These are phyloP conservation scores for Pythium rishiriense DNA, from an alignment of 352 stramenopile genomes.

Conservation along the genomic window DNA sequence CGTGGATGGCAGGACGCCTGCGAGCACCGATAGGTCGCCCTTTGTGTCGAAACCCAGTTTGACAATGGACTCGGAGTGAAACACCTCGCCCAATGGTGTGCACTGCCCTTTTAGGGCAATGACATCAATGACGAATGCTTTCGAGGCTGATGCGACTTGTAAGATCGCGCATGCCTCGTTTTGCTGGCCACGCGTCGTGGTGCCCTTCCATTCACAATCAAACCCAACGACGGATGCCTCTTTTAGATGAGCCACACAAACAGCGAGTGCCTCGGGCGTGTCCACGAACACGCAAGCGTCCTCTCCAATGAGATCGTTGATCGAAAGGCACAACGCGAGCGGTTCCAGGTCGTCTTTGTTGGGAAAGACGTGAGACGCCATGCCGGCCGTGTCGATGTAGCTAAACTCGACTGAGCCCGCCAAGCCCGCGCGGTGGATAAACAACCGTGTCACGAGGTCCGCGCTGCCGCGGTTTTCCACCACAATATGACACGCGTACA, in stretches of 20 bases:
- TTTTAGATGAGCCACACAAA: constrained; percentile 47
- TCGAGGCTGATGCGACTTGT: constrained; percentile 60
- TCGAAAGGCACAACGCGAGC: constrained; percentile 46
- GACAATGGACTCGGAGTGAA: constrained; percentile 46
- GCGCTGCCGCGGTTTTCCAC: constrained; percentile 41
- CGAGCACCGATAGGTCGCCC: constrained; percentile 61
- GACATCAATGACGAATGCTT: constrained; percentile 71
- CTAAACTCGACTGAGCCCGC: constrained; percentile 35
- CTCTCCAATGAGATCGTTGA: constrained; percentile 42
- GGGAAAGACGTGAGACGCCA: constrained; percentile 23
- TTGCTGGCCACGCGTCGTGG: constrained; percentile 23
- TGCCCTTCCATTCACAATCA: constrained; percentile 78
- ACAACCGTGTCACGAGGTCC: constrained; percentile 50
- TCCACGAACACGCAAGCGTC: constrained; percentile 64
- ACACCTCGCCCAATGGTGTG: constrained; percentile 33
- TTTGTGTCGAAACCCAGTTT: constrained; percentile 77
- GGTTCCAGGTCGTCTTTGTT: constrained; percentile 46
- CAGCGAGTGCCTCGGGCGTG: constrained; percentile 33
- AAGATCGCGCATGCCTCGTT: constrained; percentile 54
- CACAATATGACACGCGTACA: constrained; percentile 63
- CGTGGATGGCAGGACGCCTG: constrained; percentile 36
- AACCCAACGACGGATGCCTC: constrained; percentile 56
- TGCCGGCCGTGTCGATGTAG: constrained; percentile 41
- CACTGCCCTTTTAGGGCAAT: constrained; percentile 43
- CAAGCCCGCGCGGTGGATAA: constrained; percentile 47